A percentile compares a stretch with the other conserved stretches of the same genome.
These are phyloP conservation scores for Sporothrix pseudoabietina DNA, from an alignment of 2,329 filamentous ascomycete species.

Conservation along the genomic window DNA sequence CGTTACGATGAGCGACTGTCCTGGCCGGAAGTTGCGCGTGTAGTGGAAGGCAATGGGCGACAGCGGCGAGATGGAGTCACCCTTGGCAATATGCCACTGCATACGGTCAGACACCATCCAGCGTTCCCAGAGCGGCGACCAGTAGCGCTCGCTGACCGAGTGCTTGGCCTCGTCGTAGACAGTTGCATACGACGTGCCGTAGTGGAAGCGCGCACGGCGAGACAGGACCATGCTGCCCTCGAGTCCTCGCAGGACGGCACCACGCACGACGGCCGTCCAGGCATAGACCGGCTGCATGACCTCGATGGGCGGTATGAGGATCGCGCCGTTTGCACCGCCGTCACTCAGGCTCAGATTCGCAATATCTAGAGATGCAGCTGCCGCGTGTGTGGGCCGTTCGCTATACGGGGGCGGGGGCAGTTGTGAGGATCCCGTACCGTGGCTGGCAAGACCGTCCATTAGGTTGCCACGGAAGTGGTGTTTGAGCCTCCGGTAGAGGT, in stretches of 20 bases:
- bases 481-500: conserved; percentile 72
- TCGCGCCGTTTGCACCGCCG: background rate
- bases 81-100: conserved; percentile 85
- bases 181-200: conserved; percentile 79
- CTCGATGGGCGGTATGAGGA: conserved; percentile 58
- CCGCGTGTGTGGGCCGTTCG: conserved; percentile 68
- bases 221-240: conserved; percentile 80
- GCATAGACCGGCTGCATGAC: conserved; percentile 82
- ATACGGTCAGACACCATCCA: conserved; percentile 84
- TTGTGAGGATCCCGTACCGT: background rate
- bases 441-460: conserved; percentile 1
- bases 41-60: conserved; percentile 81
- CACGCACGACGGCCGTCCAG: conserved; percentile 78
- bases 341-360: background rate
- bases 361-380: conserved; percentile 28
- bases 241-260: conserved; percentile 72
- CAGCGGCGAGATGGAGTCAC: conserved; percentile 72
- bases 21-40: conserved; percentile 79
- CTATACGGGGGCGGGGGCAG: conserved; percentile 64
- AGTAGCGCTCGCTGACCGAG: conserved; percentile 72
- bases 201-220: conserved; percentile 72
- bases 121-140: conserved; percentile 76
- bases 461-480: conserved; percentile 60
- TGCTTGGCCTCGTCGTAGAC: conserved; percentile 78
- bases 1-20: conserved; percentile 74